Evolutionary conservation across 805 yeast species (phyloP), one percentile per base, ranked within the genome.

Genomic region (Candida broadrunensis): DNA sequence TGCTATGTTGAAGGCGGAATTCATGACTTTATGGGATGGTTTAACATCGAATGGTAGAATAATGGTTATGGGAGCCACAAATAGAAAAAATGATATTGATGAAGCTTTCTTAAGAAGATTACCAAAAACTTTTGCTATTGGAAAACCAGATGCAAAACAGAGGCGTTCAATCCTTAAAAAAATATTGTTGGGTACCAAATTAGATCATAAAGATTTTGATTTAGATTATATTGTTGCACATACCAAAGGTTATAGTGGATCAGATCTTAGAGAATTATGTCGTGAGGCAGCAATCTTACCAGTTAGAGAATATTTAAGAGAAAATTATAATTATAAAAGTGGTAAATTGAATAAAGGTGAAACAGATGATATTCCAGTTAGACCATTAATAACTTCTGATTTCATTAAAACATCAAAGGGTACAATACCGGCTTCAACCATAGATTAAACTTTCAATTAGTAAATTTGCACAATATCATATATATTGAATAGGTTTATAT

Each of bases 1-100:
- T 23, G 88, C 97, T 1, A 83, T 85, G 77, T 70, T 91, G 46
- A 91, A 91, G 63, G 96, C 98, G 1, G 98, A 91, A 62, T 93
- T 91, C 56, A 91, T 91, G 97, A 88, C 97, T 0, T 67, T 91
- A 37, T 91, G 98, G 98, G 99, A 91, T 61, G 99, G 99, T 0
- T 69, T 91, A 24, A 65, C 77, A 6, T 75, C 85, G 8, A 78
- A 82, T 44, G 95, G 96, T 2, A 73, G 96, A 35, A 77, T 93
- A 4, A 67, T 91, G 68, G 88, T 91, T 2, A 75, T 91, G 52
- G 99, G 98, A 2, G 98, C 98, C 8, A 91, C 99, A 0, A 91
- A 91, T 60, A 73, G 99, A 48, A 89, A 93, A 32, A 77, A 78
- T 45, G 99, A 91, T 59, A 91, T 91, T 34, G 99, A 91, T 57